A percentile compares a stretch with the other conserved stretches of the same genome.
phyloP scores from a whole-genome alignment of 208 protist species.

The Trypanosoma rangeli region DNA sequence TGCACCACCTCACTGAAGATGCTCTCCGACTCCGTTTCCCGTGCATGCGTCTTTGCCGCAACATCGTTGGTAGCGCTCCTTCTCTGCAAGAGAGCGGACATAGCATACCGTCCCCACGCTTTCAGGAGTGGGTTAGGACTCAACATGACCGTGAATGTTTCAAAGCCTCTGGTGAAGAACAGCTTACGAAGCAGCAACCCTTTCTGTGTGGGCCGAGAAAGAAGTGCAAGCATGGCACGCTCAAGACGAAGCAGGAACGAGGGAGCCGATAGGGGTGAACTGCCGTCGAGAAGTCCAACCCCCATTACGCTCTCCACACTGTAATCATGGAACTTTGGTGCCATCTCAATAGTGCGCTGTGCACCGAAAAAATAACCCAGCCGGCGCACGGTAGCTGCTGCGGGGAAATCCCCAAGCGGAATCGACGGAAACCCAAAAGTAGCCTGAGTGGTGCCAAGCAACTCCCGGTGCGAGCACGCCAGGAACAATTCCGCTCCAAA shows the following conservation, averaged over 20 bases:
- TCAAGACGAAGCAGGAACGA: slow-evolving; percentile 7
- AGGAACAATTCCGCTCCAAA: slow-evolving; percentile 84
- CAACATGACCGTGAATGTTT: not conserved
- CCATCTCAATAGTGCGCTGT: slow-evolving; percentile 14
- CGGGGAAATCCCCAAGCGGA: slow-evolving; percentile 21
- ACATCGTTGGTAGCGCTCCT: not conserved
- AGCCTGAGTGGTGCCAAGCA: slow-evolving; percentile 17
- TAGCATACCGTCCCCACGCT: slow-evolving; percentile 19
- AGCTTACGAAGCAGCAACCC: slow-evolving; percentile 16
- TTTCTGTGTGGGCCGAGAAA: slow-evolving; percentile 5
- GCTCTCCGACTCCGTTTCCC: not conserved
- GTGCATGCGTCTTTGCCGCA: not conserved
- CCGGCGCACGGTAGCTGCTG: slow-evolving; percentile 4
- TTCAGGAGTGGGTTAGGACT: slow-evolving; percentile 17
- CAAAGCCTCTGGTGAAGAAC: slow-evolving; percentile 12
- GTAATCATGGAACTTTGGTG: slow-evolving; percentile 11
- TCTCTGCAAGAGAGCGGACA: slow-evolving; percentile 13
- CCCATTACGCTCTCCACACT: slow-evolving; percentile 17
- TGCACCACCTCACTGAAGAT: slow-evolving; percentile 17
- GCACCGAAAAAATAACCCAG: slow-evolving; percentile 15
- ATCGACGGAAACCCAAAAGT: slow-evolving; percentile 31
- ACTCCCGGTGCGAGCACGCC: slow-evolving; percentile 46
- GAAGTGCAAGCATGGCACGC: not conserved
- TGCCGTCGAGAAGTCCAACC: slow-evolving; percentile 8
- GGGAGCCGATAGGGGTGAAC: not conserved